These are phyloP conservation scores for Hericium erinaceus DNA, from an alignment of 768 basidiomycete species.

Conservation along the genomic window DNA sequence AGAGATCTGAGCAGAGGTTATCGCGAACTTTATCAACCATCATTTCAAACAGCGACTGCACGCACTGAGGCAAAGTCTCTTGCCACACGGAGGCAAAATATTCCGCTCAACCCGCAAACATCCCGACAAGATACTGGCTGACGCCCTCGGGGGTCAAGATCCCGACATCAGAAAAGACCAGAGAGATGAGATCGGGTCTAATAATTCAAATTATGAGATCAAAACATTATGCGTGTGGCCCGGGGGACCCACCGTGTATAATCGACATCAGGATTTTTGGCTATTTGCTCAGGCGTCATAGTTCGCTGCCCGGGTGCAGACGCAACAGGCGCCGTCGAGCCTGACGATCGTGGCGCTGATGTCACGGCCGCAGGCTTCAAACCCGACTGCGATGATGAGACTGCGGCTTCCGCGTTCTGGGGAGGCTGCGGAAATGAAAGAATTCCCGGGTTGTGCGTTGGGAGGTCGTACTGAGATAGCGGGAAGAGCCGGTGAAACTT, in stretches of 20 bases:
- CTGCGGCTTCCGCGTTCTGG: constrained; percentile 7
- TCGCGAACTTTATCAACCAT: constrained; percentile 28
- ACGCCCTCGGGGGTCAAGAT: constrained; percentile 89
- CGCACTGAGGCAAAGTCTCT: background rate
- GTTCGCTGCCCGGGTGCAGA: constrained; percentile 23
- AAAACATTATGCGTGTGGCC: background rate
- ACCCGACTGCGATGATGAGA: background rate
- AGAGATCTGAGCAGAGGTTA: constrained; percentile 21
- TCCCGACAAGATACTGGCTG: constrained; percentile 90
- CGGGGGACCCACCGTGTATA: constrained; percentile 63
- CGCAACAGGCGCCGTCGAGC: constrained; percentile 12
- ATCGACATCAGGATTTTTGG: constrained; percentile 82
- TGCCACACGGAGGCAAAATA: background rate
- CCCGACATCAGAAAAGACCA: constrained; percentile 92
- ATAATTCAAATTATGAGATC: constrained; percentile 11
- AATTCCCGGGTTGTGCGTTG: constrained; percentile 67
- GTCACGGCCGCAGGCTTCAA: background rate
- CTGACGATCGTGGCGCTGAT: constrained; percentile 4
- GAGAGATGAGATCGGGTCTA: constrained; percentile 86
- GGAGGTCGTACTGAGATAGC: constrained; percentile 82
- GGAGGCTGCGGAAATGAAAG: constrained; percentile 53
- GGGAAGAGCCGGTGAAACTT: constrained; percentile 97
- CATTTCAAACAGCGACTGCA: background rate
- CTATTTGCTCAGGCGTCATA: constrained; percentile 80
- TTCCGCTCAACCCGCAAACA: constrained; percentile 64